A percentile compares a stretch with the other conserved stretches of the same genome.
These are phyloP conservation scores for Xerocomellus dryophilus DNA, from an alignment of 768 basidiomycete species.

Conservation along the genomic window DNA sequence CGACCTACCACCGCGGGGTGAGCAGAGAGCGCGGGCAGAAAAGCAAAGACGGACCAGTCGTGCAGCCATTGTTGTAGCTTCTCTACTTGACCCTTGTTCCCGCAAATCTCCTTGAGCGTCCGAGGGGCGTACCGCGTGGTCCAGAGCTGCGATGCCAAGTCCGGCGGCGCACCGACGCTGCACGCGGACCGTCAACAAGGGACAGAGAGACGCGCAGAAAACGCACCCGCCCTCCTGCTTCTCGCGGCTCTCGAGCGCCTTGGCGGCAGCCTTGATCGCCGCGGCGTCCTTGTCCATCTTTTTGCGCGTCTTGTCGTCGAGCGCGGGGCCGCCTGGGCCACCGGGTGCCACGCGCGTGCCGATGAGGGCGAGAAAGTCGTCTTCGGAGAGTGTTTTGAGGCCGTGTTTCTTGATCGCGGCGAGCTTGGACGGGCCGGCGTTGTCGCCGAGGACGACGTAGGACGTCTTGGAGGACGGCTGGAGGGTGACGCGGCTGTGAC, in stretches of 20 bases:
- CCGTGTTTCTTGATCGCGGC: conserved; percentile 78
- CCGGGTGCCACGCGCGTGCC: conserved; percentile 57
- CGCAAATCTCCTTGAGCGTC: conserved; percentile 85
- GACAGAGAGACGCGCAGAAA: too few species aligned
- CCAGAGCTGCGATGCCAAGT: conserved; percentile 76
- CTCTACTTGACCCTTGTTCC: conserved; percentile 91
- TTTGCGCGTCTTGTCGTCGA: conserved; percentile 81
- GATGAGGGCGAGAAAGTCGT: conserved; percentile 83
- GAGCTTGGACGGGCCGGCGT: conserved; percentile 89
- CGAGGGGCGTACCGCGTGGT: conserved; percentile 93
- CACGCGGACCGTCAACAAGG: neutral
- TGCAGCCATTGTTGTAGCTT: conserved; percentile 84
- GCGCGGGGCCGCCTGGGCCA: conserved; percentile 30
- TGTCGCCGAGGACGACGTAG: conserved; percentile 83
- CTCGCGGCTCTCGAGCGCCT: conserved; percentile 76
- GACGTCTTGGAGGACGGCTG: conserved; percentile 89
- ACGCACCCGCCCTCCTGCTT: conserved; percentile 41
- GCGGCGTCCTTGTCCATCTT: conserved; percentile 78
- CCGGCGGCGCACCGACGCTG: conserved; percentile 34
- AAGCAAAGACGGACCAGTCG: conserved; percentile 61
- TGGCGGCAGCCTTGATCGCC: conserved; percentile 68
- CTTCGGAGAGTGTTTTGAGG: conserved; percentile 76
- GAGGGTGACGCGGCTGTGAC: conserved; percentile 72
- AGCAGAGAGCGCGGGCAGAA: neutral
- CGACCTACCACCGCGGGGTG: conserved; percentile 49